These are phyloP conservation scores for Erysimum cheiri DNA, from an alignment of 441 rosid genomes.

Conservation along the genomic window DNA sequence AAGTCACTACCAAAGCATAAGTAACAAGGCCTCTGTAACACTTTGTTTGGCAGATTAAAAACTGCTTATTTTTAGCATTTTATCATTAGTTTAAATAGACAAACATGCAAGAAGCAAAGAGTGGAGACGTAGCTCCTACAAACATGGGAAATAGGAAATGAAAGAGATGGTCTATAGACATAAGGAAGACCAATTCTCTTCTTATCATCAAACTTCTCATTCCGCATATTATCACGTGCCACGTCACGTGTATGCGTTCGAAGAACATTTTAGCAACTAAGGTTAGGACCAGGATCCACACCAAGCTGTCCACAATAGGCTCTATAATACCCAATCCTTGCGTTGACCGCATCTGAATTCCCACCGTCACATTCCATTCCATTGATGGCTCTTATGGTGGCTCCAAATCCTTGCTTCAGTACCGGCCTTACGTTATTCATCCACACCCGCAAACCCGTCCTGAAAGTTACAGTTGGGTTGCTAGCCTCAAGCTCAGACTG, in stretches of 20 bases:
- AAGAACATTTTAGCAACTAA: conserved; percentile 40
- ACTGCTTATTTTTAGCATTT: background rate
- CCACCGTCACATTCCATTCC: conserved; percentile 61
- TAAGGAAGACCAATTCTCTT: no score
- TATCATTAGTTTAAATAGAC: background rate
- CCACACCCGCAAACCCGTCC: conserved; percentile 65
- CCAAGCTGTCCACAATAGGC: conserved; percentile 63
- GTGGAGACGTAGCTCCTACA: background rate
- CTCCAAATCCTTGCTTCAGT: conserved; percentile 64
- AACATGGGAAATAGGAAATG: background rate
- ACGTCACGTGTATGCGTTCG: no score
- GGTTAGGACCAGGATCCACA: conserved; percentile 60
- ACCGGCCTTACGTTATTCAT: conserved; percentile 53
- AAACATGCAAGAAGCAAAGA: background rate
- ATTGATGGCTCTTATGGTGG: conserved; percentile 61
- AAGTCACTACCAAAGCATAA: no score
- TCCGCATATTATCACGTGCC: no score
- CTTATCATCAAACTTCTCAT: no score
- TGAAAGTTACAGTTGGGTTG: conserved; percentile 53
- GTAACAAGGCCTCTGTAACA: conserved; percentile 4
- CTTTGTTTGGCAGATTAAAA: background rate
- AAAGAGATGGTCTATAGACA: background rate
- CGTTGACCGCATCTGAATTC: conserved; percentile 47
- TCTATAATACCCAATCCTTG: conserved; percentile 53
- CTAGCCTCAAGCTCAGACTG: conserved; percentile 57